Percentiles rank a stretch among this genome's conserved stretches.
Evolutionary conservation across 2,329 filamentous ascomycete genomes (phyloP).

Genomic region (Phialocephala sp.): DNA sequence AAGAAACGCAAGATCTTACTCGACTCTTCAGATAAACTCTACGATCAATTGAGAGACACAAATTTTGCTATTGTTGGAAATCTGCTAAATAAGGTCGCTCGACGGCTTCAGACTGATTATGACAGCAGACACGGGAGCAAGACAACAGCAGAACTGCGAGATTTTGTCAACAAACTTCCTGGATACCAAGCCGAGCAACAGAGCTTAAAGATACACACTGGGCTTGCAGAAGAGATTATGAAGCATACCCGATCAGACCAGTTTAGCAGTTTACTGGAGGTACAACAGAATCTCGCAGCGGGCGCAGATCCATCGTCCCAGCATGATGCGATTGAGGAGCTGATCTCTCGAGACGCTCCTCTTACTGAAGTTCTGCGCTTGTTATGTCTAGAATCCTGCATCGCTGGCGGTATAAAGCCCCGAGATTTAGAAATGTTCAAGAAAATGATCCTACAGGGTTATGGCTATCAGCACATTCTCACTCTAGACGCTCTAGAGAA

Average conservation of each 20-base stretch:
- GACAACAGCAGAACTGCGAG: constrained; percentile 87
- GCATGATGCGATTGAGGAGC: constrained; percentile 88
- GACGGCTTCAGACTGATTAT: constrained; percentile 84
- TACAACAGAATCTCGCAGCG: constrained; percentile 93
- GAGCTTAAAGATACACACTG: constrained; percentile 89
- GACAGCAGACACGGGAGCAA: constrained; percentile 86
- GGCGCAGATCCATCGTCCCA: constrained; percentile 88
- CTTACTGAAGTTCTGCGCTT: constrained; percentile 82
- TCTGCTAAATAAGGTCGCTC: constrained; percentile 87
- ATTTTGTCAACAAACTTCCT: constrained; percentile 93
- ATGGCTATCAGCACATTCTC: constrained; percentile 92
- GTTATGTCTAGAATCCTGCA: constrained; percentile 88
- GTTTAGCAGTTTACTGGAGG: constrained; percentile 86
- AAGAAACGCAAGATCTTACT: constrained; percentile 87
- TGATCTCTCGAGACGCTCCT: constrained; percentile 87
- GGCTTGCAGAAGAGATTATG: constrained; percentile 92
- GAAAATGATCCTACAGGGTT: constrained; percentile 85
- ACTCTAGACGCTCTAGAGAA: constrained; percentile 90
- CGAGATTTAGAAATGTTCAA: constrained; percentile 92
- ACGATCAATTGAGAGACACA: constrained; percentile 83
- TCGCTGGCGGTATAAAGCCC: constrained; percentile 85
- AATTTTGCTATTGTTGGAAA: constrained; percentile 96
- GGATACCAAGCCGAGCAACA: constrained; percentile 93
- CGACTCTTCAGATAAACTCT: constrained; percentile 88
- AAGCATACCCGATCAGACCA: constrained; percentile 88